Evolutionary conservation across 1,284 basidiomycete species (phyloP).

Genomic region (Athelia sp.): DNA sequence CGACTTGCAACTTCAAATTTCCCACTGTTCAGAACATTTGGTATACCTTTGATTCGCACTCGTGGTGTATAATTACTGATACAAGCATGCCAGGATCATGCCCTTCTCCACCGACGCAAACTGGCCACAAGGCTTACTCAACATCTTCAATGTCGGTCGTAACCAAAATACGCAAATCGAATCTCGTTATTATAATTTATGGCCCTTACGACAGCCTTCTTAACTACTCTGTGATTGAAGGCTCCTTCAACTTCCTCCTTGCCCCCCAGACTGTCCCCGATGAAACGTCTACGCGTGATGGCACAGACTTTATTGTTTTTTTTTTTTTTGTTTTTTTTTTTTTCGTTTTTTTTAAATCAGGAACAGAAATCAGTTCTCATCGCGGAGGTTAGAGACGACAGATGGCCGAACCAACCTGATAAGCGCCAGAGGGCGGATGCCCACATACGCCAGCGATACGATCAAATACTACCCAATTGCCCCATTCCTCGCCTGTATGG

Average conservation of each 20-base stretch:
- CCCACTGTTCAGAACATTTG: neutral
- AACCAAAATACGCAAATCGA: neutral
- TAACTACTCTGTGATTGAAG: neutral
- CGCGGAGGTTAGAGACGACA: slow-evolving; percentile 15
- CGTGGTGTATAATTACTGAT: neutral
- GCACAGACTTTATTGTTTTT: slow-evolving; percentile 10
- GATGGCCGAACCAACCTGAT: slow-evolving; percentile 15
- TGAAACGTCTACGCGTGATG: slow-evolving; percentile 6
- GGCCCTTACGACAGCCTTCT: slow-evolving; percentile 25
- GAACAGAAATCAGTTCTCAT: slow-evolving; percentile 12
- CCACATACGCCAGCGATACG: slow-evolving; percentile 17
- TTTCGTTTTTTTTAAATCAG: slow-evolving; percentile 11
- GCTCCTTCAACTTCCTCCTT: slow-evolving; percentile 14
- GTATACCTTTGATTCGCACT: neutral
- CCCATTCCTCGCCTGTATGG: slow-evolving; percentile 17
- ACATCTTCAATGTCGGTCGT: neutral
- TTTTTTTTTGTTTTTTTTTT: too few relatives aligned
- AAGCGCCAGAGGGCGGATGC: slow-evolving; percentile 14
- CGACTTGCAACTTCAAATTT: neutral
- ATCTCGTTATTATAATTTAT: neutral
- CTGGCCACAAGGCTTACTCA: neutral
- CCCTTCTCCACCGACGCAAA: neutral
- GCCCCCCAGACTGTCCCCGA: slow-evolving; percentile 11
- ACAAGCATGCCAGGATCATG: neutral
- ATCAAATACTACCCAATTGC: slow-evolving; percentile 14